Conservation (phyloP, 163 green algal species). For the Scenedesmus sp. region DNA sequence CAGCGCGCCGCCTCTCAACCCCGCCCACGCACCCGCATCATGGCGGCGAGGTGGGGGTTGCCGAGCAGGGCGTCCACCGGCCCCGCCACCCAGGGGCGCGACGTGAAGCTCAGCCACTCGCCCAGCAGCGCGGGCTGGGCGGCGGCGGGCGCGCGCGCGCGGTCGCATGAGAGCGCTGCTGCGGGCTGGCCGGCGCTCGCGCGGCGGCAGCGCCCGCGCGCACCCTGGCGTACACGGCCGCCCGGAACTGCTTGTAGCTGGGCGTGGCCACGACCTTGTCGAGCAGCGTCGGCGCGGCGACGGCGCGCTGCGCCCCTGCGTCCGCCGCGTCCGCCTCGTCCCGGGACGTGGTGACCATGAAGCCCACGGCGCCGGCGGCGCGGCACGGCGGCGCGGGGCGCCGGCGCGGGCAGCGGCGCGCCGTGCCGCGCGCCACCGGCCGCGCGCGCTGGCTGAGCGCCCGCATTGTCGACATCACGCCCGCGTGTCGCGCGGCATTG, state of each 20-base stretch:
- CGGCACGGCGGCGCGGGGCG: no score
- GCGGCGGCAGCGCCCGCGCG: no score
- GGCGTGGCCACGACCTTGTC: conserved; percentile 4
- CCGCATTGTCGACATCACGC: no score
- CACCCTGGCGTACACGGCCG: conserved; percentile 8
- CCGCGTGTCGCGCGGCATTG: no score
- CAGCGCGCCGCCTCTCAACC: neutral
- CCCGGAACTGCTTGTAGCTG: conserved; percentile 24
- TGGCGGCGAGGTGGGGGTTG: conserved; percentile 18
- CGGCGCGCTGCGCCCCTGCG: no score
- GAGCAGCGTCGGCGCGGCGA: no score
- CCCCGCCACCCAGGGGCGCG: conserved; percentile 37
- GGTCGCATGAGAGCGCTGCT: neutral
- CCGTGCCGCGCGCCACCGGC: no score
- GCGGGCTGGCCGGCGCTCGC: neutral
- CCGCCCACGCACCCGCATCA: conserved; percentile 4
- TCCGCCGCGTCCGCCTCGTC: no score
- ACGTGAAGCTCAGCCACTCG: conserved; percentile 41
- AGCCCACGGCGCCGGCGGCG: no score
- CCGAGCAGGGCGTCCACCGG: conserved; percentile 33
- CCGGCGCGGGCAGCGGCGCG: no score
- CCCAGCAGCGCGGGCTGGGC: conserved; percentile 11
- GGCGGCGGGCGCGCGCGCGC: neutral
- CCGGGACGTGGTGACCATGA: no score
- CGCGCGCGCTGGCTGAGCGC: no score